Evolutionary conservation across 345 rosid species (phyloP), one percentile per base, ranked within the genome.

Genomic region (Euclidium syriacum): DNA sequence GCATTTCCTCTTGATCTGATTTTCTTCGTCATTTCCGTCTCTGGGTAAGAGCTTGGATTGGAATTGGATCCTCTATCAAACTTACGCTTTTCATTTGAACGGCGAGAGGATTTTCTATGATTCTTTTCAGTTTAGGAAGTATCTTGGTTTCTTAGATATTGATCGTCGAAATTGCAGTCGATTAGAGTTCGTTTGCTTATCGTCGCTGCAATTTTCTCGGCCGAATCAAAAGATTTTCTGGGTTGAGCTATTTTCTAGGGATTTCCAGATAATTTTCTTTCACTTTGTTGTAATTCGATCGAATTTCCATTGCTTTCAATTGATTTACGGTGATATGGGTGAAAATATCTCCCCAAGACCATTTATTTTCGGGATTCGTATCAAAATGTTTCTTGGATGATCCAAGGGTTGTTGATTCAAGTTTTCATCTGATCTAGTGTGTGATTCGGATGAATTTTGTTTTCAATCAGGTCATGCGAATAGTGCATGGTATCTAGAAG

Each of bases 1-100:
- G 40, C 62, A 25, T 52, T 69, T 26, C 6, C 10, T 19, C 36
- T 56, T 57, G 11, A 14, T 38, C 12, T 51, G 48, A 10, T 51
- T 18, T 33, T 34, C 48, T 40, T 58, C 14, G 5, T 51, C 9
- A 41, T 42, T 17, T 22, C 15, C 38, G 46, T 52, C 14, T 51
- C 48, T 41, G 23, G 44, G 46, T 57, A 50, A 27, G 51, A 48
- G 52, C 34, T 68, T 41, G 46, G 39, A 51, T 68, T 24, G 61
- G 61, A 59, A 42, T 51, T 59, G 30, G 42, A 58, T 49, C 62
- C 14, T 57, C 16, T 14, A 66, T 55, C 58, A 9, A 40, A 48
- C 17, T 29, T 20, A 14, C 27, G 4, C 11, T 15, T 30, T 23
- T 22, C 7, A 22, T 52, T 19, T 10, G 24, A 42, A 4, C 18